Evolutionary conservation across 2,329 filamentous ascomycete species (phyloP).

Genomic region (Alternaria triticimaculans): DNA sequence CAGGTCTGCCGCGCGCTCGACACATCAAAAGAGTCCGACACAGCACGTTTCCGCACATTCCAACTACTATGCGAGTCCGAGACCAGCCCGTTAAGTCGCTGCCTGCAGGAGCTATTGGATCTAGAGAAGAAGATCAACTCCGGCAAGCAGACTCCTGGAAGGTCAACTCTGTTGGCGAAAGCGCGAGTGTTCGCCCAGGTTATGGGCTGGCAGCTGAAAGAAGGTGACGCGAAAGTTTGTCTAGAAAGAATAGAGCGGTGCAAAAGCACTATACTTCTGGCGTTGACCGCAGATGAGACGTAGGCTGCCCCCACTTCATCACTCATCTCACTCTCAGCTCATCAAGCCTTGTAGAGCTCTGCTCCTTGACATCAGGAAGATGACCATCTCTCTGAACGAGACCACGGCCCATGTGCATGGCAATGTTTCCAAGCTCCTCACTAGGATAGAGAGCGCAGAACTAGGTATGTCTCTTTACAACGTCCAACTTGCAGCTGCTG

Average conservation of each 20-base stretch:
- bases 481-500: neutral
- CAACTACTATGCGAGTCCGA: neutral
- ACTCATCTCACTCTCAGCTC: neutral
- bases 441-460: neutral
- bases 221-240: neutral
- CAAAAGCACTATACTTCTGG: neutral
- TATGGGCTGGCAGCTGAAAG: neutral
- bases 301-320: neutral
- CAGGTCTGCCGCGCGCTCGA: neutral
- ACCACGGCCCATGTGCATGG: neutral
- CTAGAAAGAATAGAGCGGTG: neutral
- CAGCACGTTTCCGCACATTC: neutral
- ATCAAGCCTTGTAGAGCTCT: neutral
- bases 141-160: neutral
- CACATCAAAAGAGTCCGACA: neutral
- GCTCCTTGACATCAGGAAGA: neutral
- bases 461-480: neutral
- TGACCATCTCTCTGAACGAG: neutral
- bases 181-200: neutral
- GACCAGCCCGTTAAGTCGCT: neutral
- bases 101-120: neutral
- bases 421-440: neutral
- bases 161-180: neutral
- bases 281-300: neutral
- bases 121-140: neutral